phyloP scores from a whole-genome alignment of 2,329 filamentous ascomycete species.

The Diplocarpon rosae region DNA sequence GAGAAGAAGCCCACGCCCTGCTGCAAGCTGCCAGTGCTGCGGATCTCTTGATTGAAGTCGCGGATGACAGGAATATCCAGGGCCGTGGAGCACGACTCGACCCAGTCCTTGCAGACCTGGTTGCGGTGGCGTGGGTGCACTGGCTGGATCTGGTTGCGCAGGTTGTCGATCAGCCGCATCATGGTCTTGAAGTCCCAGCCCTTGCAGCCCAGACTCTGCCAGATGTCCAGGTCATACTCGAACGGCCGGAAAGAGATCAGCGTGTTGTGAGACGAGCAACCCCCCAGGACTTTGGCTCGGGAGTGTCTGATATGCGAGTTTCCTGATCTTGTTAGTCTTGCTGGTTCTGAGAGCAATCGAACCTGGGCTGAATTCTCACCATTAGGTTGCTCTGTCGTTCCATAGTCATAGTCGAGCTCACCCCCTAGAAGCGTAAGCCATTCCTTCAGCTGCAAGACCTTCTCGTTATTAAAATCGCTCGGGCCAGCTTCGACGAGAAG shows the following conservation, averaged over 20 bases:
- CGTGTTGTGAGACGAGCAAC: conserved; percentile 90
- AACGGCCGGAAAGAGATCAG: conserved; percentile 88
- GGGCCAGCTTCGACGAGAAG: conserved; percentile 82
- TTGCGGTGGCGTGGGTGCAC: conserved; percentile 79
- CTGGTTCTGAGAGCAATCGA: neutral
- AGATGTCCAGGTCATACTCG: conserved; percentile 75
- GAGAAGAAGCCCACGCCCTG: conserved; percentile 83
- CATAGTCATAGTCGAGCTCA: conserved; percentile 85
- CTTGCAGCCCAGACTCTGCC: conserved; percentile 70
- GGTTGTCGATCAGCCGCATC: conserved; percentile 68
- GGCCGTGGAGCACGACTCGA: conserved; percentile 66
- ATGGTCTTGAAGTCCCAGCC: conserved; percentile 84
- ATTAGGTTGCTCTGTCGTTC: conserved; percentile 77
- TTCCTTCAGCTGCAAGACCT: conserved; percentile 75
- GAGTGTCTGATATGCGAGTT: conserved; percentile 91
- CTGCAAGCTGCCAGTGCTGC: conserved; percentile 57
- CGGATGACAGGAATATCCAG: conserved; percentile 70
- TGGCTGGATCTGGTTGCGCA: conserved; percentile 83
- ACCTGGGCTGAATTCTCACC: conserved; percentile 53
- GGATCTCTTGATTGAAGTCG: conserved; percentile 83
- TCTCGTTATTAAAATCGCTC: conserved; percentile 79
- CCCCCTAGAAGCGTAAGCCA: conserved; percentile 79
- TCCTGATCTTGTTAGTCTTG: conserved; percentile 36
- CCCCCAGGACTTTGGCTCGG: conserved; percentile 81
- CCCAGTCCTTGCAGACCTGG: conserved; percentile 86